These are phyloP conservation scores for Singerocomus inundabilis DNA, from an alignment of 1,284 basidiomycete species.

Conservation along the genomic window DNA sequence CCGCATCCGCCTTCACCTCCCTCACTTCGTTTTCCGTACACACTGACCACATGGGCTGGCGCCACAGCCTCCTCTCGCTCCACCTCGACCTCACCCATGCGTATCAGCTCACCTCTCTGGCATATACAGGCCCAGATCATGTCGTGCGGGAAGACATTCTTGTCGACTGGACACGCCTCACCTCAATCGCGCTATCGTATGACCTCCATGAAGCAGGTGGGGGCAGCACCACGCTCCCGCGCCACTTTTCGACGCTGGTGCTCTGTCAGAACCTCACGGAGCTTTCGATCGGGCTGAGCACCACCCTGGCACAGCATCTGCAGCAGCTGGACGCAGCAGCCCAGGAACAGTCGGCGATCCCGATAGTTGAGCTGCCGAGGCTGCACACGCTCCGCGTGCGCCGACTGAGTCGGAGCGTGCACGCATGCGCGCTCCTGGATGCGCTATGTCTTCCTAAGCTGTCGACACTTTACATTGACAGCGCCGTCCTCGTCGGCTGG, in stretches of 20 bases:
- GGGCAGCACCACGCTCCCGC: conserved; percentile 24
- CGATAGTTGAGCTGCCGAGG: conserved; percentile 19
- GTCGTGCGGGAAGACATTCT: conserved; percentile 23
- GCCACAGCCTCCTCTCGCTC: conserved; percentile 22
- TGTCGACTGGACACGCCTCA: conserved; percentile 26
- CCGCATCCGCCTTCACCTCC: conserved; percentile 23
- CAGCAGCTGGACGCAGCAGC: conserved; percentile 15
- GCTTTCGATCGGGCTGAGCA: conserved; percentile 26
- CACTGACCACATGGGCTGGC: conserved; percentile 32
- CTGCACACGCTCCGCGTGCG: conserved; percentile 27
- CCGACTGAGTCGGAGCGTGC: conserved; percentile 19
- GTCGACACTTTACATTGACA: conserved; percentile 22
- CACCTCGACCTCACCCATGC: conserved; percentile 22
- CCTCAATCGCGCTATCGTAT: conserved; percentile 26
- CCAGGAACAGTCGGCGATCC: conserved; percentile 8
- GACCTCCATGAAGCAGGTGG: conserved; percentile 28
- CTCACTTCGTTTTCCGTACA: conserved; percentile 26
- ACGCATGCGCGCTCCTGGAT: conserved; percentile 21
- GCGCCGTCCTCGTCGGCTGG: conserved; percentile 24
- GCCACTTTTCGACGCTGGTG: conserved; percentile 18
- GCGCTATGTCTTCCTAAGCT: conserved; percentile 23
- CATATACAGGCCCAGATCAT: conserved; percentile 28
- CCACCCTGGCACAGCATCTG: conserved; percentile 11
- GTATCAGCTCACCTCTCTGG: conserved; percentile 20
- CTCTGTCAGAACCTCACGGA: conserved; percentile 22